phyloP scores from a whole-genome alignment of 202 grass and related monocot genomes.

The Elaeis oleifera region DNA sequence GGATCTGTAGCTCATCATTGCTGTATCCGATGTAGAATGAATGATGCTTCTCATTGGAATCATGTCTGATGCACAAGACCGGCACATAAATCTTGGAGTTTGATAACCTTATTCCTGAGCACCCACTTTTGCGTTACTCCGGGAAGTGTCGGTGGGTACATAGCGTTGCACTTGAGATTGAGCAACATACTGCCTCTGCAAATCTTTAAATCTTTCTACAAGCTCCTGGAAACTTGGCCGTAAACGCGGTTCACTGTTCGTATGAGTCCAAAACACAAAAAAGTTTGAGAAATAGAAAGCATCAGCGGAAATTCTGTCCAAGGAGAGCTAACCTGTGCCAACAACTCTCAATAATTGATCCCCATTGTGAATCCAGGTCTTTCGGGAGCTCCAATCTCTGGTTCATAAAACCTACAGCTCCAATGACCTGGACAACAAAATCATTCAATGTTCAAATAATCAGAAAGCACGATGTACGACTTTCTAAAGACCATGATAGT shows the following conservation, averaged over 20 bases:
- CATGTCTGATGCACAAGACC: too few relatives aligned
- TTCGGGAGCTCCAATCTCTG: constrained; percentile 77
- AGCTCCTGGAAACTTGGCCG: constrained; percentile 79
- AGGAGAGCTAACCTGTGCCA: constrained; percentile 62
- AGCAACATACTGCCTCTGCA: constrained; percentile 52
- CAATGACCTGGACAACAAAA: constrained; percentile 49
- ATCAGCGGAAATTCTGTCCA: neutral
- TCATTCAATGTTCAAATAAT: too few relatives aligned
- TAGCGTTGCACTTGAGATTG: constrained; percentile 53
- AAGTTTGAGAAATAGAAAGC: too few relatives aligned
- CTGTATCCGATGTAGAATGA: too few relatives aligned
- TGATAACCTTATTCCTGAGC: constrained; percentile 27
- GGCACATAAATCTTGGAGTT: neutral
- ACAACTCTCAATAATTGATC: constrained; percentile 73
- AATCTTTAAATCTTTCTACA: constrained; percentile 56
- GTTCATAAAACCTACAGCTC: constrained; percentile 93
- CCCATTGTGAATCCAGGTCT: constrained; percentile 74
- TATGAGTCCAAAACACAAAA: neutral
- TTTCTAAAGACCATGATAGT: too few relatives aligned
- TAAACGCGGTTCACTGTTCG: constrained; percentile 50
- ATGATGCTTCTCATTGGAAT: too few relatives aligned
- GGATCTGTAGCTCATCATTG: too few relatives aligned
- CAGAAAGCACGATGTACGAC: too few relatives aligned
- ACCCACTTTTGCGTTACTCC: constrained; percentile 27
- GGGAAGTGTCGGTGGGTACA: constrained; percentile 29